These are phyloP conservation scores for Panicum miliaceum DNA, from an alignment of 176 grass and related monocot species.

Conservation along the genomic window DNA sequence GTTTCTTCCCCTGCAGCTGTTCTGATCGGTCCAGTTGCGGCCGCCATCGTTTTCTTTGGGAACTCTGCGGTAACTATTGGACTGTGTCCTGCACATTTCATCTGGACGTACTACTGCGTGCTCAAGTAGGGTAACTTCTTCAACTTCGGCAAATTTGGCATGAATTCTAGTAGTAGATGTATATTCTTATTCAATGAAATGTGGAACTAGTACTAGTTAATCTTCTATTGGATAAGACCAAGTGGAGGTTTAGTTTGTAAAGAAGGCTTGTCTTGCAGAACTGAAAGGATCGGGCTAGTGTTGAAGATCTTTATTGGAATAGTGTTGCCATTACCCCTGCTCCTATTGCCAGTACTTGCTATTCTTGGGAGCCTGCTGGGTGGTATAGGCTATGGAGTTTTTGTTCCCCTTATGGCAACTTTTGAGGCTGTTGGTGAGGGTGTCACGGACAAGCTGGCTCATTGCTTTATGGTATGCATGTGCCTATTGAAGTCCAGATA, in stretches of 20 bases:
- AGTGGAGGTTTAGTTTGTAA: neutral
- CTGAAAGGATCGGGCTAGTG: slow-evolving; percentile 59
- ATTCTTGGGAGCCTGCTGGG: slow-evolving; percentile 68
- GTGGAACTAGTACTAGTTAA: neutral
- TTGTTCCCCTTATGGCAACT: slow-evolving; percentile 73
- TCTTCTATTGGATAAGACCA: neutral
- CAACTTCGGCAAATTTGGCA: neutral
- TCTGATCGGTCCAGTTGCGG: slow-evolving; percentile 53
- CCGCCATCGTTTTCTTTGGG: slow-evolving; percentile 58
- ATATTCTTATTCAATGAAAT: neutral
- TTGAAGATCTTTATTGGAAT: slow-evolving; percentile 63
- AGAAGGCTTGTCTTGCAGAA: slow-evolving; percentile 42
- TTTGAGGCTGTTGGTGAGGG: slow-evolving; percentile 73
- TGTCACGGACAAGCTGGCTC: slow-evolving; percentile 62
- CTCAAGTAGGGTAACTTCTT: slow-evolving; percentile 62
- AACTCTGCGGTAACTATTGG: slow-evolving; percentile 66
- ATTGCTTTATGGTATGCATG: slow-evolving; percentile 64
- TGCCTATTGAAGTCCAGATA: neutral
- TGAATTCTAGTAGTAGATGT: neutral
- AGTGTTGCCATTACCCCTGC: slow-evolving; percentile 54
- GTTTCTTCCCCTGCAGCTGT: slow-evolving; percentile 48
- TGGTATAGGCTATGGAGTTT: slow-evolving; percentile 72
- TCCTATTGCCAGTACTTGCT: slow-evolving; percentile 56
- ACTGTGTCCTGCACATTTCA: slow-evolving; percentile 84
- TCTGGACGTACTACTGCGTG: slow-evolving; percentile 88